Conservation (phyloP, 768 basidiomycete genomes). For the Collybia mongolica region DNA sequence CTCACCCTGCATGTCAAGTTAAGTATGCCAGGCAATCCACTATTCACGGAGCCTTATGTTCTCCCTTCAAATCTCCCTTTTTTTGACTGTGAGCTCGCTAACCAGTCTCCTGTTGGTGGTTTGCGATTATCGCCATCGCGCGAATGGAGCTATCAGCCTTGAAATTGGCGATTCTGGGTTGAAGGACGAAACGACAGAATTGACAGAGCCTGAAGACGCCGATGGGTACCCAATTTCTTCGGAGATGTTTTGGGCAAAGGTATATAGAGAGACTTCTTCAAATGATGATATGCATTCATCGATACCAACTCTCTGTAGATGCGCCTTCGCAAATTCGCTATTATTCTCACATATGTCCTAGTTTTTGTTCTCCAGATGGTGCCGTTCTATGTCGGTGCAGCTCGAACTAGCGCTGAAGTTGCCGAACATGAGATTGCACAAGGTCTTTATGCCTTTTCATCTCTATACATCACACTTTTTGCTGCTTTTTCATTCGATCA, state of each 20-base stretch:
- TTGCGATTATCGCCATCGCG: no score
- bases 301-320: constrained; percentile 38
- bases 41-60: no score
- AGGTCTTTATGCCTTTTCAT: no score
- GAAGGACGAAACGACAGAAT: constrained; percentile 58
- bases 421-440: no score
- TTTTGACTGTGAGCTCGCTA: no score
- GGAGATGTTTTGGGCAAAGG: constrained; percentile 11
- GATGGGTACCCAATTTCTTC: constrained; percentile 69
- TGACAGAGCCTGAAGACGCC: constrained; percentile 68
- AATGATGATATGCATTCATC: not conserved
- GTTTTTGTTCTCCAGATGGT: constrained; percentile 47
- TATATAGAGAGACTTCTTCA: not conserved
- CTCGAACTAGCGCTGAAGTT: no score
- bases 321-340: constrained; percentile 47
- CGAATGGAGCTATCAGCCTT: no score
- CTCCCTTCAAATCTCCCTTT: no score
- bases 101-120: no score
- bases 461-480: constrained; percentile 30
- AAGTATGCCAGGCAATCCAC: no score
- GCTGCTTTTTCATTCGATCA: constrained; percentile 50
- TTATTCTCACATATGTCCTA: constrained; percentile 39
- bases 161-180: no score
- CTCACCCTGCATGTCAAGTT: no score
- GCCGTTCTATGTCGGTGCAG: constrained; percentile 37